These are phyloP conservation scores for Populus hybrid DNA, from an alignment of 441 rosid species.

Conservation along the genomic window DNA sequence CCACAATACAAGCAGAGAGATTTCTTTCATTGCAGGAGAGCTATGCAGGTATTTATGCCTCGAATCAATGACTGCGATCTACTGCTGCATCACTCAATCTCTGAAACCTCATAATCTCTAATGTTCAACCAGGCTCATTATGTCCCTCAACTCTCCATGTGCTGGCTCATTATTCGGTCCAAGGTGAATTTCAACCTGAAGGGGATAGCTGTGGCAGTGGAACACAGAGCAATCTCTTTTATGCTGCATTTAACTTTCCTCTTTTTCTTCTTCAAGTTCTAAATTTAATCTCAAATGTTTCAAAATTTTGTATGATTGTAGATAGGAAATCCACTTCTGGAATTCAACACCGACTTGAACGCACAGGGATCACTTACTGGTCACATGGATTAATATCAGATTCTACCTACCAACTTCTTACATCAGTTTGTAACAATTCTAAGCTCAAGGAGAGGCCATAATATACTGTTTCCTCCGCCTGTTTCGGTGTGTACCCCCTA, in stretches of 20 bases:
- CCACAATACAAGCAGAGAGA: conserved; percentile 40
- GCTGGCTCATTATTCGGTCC: conserved; percentile 36
- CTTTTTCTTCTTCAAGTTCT: too few species aligned
- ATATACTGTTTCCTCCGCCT: conserved; percentile 25
- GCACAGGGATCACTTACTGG: conserved; percentile 42
- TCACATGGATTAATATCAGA: conserved; percentile 56
- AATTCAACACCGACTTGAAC: conserved; percentile 40
- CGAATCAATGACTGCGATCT: too few species aligned
- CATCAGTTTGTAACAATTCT: conserved; percentile 35
- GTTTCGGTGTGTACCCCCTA: conserved; percentile 28
- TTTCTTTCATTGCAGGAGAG: conserved; percentile 53
- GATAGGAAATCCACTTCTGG: conserved; percentile 45
- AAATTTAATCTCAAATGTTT: too few species aligned
- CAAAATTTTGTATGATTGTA: conserved; percentile 15
- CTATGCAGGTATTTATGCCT: conserved; percentile 39
- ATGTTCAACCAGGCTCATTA: conserved; percentile 40
- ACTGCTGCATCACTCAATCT: not conserved
- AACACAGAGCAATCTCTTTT: not conserved
- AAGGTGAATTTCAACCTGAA: conserved; percentile 37
- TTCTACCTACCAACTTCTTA: conserved; percentile 31
- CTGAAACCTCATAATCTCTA: not conserved
- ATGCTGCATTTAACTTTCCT: too few species aligned
- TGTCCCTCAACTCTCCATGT: conserved; percentile 56
- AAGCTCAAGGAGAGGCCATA: conserved; percentile 23
- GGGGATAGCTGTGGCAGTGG: conserved; percentile 51